These are phyloP conservation scores for Thermoascus crustaceus DNA, from an alignment of 2,329 filamentous ascomycete species.

Conservation along the genomic window DNA sequence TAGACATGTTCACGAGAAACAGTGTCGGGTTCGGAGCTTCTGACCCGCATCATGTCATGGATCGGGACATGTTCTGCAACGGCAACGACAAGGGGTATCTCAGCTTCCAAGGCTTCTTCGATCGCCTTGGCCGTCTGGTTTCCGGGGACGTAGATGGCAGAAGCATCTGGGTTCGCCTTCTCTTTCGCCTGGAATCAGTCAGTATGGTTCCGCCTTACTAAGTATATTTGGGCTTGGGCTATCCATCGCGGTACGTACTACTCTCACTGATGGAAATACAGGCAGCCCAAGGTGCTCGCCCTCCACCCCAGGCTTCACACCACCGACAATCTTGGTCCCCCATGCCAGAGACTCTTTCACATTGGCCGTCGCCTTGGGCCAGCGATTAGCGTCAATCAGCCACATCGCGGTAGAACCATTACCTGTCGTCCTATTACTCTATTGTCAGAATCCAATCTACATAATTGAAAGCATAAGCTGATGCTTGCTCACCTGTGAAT, in stretches of 20 bases:
- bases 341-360: constrained; percentile 67
- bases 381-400: constrained; percentile 8
- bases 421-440: constrained; percentile 29
- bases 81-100: constrained; percentile 68
- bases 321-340: constrained; percentile 73
- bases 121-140: constrained; percentile 64
- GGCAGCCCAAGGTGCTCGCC: constrained; percentile 67
- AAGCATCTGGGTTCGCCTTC: constrained; percentile 64
- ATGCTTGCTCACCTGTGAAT: constrained; percentile 49
- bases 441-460: no score
- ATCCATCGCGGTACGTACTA: constrained; percentile 27
- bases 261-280: constrained; percentile 59
- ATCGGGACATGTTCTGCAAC: constrained; percentile 74
- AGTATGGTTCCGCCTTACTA: not conserved
- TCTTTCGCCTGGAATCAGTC: constrained; percentile 51
- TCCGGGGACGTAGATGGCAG: constrained; percentile 73
- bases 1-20: constrained; percentile 5
- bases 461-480: no score
- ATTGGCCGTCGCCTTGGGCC: constrained; percentile 60
- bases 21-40: no score
- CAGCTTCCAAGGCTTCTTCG: constrained; percentile 70
- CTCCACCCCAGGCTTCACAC: constrained; percentile 62
- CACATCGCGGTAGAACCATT: no score
- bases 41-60: constrained; percentile 65
- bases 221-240: no score